These are phyloP conservation scores for Calonectria honghensis DNA, from an alignment of 2,329 filamentous ascomycete species.

Conservation along the genomic window DNA sequence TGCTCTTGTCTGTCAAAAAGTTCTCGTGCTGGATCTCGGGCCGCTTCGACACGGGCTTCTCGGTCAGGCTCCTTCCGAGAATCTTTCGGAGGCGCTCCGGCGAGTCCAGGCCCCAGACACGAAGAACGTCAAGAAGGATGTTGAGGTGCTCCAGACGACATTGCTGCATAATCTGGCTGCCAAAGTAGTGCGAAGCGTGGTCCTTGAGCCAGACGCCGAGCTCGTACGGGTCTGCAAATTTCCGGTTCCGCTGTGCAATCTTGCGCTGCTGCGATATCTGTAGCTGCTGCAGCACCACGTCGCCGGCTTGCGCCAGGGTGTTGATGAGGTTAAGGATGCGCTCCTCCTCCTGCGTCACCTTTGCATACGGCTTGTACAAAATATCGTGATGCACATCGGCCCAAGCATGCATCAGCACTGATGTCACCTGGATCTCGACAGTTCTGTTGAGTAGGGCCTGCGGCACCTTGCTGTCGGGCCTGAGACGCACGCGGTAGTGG, in stretches of 20 bases:
- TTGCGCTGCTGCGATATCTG: neutral
- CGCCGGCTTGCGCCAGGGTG: neutral
- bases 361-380: neutral
- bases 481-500: slow-evolving; percentile 18
- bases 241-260: neutral
- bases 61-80: neutral
- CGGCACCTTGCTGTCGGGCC: slow-evolving; percentile 1
- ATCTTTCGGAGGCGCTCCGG: neutral
- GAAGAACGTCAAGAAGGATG: slow-evolving; percentile 5
- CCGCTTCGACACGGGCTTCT: neutral
- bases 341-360: neutral
- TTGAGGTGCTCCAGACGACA: slow-evolving; percentile 2
- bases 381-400: slow-evolving; percentile 11
- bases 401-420: slow-evolving; percentile 10
- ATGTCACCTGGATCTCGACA: slow-evolving; percentile 13
- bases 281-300: slow-evolving; percentile 3
- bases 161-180: neutral
- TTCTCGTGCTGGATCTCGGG: neutral
- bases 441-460: slow-evolving; percentile 6
- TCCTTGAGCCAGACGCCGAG: slow-evolving; percentile 15
- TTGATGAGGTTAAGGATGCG: slow-evolving; percentile 18
- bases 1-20: neutral
- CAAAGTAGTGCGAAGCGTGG: neutral
- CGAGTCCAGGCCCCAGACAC: neutral
- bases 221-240: slow-evolving; percentile 3